A percentile compares a stretch with the other conserved stretches of the same genome.
These are phyloP conservation scores for Quercus variabilis DNA, from an alignment of 306 rosid species.

Conservation along the genomic window DNA sequence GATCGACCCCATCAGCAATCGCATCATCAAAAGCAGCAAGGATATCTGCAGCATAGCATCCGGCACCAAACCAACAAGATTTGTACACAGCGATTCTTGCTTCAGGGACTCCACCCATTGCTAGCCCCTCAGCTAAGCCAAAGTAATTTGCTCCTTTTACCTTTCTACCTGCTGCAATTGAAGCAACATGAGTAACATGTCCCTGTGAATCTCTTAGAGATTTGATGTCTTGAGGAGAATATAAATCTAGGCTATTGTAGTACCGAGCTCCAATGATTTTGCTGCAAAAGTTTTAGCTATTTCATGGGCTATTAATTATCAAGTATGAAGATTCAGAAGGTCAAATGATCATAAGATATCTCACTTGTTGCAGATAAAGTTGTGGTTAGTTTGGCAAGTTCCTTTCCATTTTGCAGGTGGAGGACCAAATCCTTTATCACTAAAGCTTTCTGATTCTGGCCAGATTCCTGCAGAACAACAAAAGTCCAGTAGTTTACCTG, in stretches of 20 bases:
- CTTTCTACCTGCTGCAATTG: constrained; percentile 28
- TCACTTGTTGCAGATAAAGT: constrained; percentile 26
- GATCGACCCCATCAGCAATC: constrained; percentile 30
- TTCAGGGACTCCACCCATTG: constrained; percentile 25
- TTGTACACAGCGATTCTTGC: constrained; percentile 34
- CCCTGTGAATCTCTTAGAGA: constrained; percentile 19
- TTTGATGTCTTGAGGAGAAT: not conserved
- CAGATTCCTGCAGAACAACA: not conserved
- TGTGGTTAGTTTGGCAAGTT: not conserved
- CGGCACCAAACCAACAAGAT: constrained; percentile 12
- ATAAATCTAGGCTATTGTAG: not conserved
- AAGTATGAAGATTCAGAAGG: not conserved
- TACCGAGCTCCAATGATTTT: constrained; percentile 13
- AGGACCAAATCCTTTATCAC: constrained; percentile 10
- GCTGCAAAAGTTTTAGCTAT: not conserved
- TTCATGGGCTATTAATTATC: not conserved
- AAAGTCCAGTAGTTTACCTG: not conserved
- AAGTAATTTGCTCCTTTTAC: constrained; percentile 15
- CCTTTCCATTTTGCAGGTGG: constrained; percentile 21
- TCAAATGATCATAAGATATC: not conserved
- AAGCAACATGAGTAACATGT: constrained; percentile 24
- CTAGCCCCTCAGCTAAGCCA: constrained; percentile 19
- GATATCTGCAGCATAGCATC: constrained; percentile 19
- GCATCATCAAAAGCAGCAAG: constrained; percentile 31
- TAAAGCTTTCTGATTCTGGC: constrained; percentile 21